Percentiles rank a stretch among this genome's conserved stretches.
phyloP scores from a whole-genome alignment of 2,329 filamentous ascomycete genomes.

The Monosporascus sp. region DNA sequence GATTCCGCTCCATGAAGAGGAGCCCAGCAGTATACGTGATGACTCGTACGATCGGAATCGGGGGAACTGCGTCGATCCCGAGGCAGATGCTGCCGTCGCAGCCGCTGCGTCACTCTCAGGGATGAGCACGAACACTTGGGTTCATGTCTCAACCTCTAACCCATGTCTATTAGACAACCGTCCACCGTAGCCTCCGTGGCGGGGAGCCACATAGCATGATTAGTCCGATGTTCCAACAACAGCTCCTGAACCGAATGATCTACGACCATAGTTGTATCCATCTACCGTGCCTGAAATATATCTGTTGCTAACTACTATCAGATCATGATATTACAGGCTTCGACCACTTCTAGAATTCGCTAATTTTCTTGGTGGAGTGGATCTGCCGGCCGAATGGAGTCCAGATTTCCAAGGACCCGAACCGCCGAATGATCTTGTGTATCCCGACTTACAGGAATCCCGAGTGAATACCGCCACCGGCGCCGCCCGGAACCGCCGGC shows the following conservation, averaged over 20 bases:
- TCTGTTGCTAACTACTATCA: constrained; percentile 4
- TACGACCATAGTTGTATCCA: neutral
- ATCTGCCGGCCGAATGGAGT: constrained; percentile 34
- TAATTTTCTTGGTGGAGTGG: constrained; percentile 33
- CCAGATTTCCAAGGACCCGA: constrained; percentile 29
- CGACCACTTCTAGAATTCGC: constrained; percentile 33
- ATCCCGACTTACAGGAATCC: constrained; percentile 13
- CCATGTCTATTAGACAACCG: neutral
- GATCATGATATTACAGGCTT: constrained; percentile 14
- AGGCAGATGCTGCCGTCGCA: constrained; percentile 18
- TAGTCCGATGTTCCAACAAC: neutral
- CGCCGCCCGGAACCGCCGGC: constrained; percentile 10
- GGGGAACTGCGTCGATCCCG: constrained; percentile 3
- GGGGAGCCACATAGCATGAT: neutral
- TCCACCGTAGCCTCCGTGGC: neutral
- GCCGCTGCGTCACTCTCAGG: constrained; percentile 24
- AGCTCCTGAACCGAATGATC: neutral
- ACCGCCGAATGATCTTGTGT: constrained; percentile 15
- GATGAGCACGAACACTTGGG: constrained; percentile 20
- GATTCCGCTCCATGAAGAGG: constrained; percentile 24
- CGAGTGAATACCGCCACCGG: constrained; percentile 9
- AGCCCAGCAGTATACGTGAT: constrained; percentile 5
- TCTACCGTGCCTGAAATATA: no score
- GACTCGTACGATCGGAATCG: constrained; percentile 7
- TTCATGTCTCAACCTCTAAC: constrained; percentile 1